Percentiles rank a stretch among this genome's conserved stretches.
These are phyloP conservation scores for Alternaria sp. DNA, from an alignment of 2,329 filamentous ascomycete genomes.

Conservation along the genomic window DNA sequence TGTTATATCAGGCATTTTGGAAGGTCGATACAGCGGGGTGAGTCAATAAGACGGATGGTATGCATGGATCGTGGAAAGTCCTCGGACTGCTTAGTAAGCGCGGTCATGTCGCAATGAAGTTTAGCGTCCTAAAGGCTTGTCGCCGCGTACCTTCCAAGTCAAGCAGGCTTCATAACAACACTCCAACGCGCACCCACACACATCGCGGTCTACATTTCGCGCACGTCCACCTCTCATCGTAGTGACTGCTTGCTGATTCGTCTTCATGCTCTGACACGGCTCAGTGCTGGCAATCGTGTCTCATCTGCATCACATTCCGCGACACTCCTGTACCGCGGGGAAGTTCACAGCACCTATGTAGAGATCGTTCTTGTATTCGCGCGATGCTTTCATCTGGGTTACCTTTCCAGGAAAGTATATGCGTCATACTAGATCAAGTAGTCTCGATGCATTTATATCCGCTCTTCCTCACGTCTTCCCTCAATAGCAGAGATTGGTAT, in stretches of 20 bases:
- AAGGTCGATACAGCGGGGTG: neutral
- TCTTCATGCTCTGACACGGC: neutral
- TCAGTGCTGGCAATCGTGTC: neutral
- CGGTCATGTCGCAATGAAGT: neutral
- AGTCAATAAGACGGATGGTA: neutral
- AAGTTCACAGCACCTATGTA: neutral
- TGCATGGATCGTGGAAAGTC: neutral
- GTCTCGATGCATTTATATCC: neutral
- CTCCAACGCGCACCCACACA: neutral
- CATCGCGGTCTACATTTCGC: neutral
- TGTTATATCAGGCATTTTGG: conserved; percentile 17
- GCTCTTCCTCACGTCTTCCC: neutral
- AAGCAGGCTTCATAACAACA: neutral
- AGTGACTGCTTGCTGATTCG: neutral
- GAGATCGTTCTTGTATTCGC: neutral
- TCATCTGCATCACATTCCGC: neutral
- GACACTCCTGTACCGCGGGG: neutral
- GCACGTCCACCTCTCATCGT: neutral
- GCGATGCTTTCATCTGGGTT: rapidly evolving
- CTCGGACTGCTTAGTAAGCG: neutral
- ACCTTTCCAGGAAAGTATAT: neutral
- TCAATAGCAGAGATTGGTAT: neutral
- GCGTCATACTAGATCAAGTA: neutral
- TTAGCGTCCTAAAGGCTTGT: neutral
- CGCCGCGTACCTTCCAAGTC: neutral